These are phyloP conservation scores for Kwoniella shivajii DNA, from an alignment of 1,284 basidiomycete genomes.

Conservation along the genomic window DNA sequence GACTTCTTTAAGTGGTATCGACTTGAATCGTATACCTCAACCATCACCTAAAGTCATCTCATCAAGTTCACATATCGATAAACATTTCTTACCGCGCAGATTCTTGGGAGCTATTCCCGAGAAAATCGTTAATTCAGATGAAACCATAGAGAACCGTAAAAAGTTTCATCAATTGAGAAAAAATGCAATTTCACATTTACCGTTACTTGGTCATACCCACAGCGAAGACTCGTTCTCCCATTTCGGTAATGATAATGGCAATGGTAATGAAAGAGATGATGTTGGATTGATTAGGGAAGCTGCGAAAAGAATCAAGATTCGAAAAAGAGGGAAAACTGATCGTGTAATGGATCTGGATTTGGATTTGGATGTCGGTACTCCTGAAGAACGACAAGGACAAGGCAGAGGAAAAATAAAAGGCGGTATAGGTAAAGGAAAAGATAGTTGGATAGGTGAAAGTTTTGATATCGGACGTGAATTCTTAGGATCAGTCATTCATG, in stretches of 20 bases:
- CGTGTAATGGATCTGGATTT: background rate
- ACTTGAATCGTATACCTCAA: slow-evolving; percentile 16
- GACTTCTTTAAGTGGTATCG: too few species aligned
- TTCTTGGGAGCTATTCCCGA: slow-evolving; percentile 49
- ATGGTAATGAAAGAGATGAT: slow-evolving; percentile 1
- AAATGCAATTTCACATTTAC: slow-evolving; percentile 18
- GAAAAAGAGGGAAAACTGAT: slow-evolving; percentile 16
- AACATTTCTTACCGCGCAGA: slow-evolving; percentile 38
- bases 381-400: slow-evolving; percentile 17
- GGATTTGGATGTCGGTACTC: background rate
- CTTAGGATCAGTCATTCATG: background rate
- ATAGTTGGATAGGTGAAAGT: slow-evolving; percentile 47
- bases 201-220: background rate
- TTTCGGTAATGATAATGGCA: background rate
- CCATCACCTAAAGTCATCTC: slow-evolving; percentile 37
- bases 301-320: slow-evolving; percentile 24
- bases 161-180: slow-evolving; percentile 23
- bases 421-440: slow-evolving; percentile 23
- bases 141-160: slow-evolving; percentile 25
- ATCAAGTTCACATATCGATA: slow-evolving; percentile 22
- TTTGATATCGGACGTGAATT: slow-evolving; percentile 52
- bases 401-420: slow-evolving; percentile 12
- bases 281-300: slow-evolving; percentile 8
- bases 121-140: slow-evolving; percentile 26
- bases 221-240: too few species aligned